Percentiles rank a stretch among this genome's conserved stretches.
Conservation (phyloP, 441 rosid species). For the Capsella rubella region DNA sequence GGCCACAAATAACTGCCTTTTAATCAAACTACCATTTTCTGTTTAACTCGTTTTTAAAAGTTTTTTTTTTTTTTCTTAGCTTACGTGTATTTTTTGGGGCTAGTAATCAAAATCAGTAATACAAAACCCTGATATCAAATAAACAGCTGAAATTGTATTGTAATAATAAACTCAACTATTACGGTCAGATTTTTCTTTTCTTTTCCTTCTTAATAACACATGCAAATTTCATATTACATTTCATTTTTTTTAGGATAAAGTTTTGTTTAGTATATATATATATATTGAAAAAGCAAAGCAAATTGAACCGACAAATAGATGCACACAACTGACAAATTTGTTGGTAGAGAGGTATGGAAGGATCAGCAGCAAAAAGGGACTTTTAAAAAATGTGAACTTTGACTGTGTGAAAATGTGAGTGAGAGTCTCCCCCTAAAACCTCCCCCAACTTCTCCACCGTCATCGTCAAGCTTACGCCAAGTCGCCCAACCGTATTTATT, state of each 20-base stretch:
- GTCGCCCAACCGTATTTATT: constrained; percentile 29
- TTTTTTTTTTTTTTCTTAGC: background rate
- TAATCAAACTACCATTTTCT: background rate
- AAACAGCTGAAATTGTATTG: background rate
- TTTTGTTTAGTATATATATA: background rate
- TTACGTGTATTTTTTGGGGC: background rate
- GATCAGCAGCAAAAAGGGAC: constrained; percentile 32
- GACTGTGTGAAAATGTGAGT: constrained; percentile 16
- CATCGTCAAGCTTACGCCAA: constrained; percentile 37
- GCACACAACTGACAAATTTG: constrained; percentile 35
- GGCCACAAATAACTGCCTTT: background rate
- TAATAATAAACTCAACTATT: background rate
- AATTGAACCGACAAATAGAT: constrained; percentile 32
- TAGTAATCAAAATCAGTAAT: background rate
- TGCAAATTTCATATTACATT: background rate
- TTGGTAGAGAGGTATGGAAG: constrained; percentile 27
- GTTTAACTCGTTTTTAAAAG: background rate
- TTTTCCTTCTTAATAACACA: too few species aligned
- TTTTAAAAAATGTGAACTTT: constrained; percentile 37
- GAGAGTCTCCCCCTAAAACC: constrained; percentile 8
- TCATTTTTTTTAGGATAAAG: background rate
- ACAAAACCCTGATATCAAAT: background rate
- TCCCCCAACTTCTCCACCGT: constrained; percentile 25
- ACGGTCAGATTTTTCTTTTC: too few species aligned
- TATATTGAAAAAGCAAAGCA: background rate